Evolutionary conservation across 2,329 filamentous ascomycete genomes (phyloP), one percentile per base, ranked within the genome.

Genomic region (Talaromyces amestolkiae): DNA sequence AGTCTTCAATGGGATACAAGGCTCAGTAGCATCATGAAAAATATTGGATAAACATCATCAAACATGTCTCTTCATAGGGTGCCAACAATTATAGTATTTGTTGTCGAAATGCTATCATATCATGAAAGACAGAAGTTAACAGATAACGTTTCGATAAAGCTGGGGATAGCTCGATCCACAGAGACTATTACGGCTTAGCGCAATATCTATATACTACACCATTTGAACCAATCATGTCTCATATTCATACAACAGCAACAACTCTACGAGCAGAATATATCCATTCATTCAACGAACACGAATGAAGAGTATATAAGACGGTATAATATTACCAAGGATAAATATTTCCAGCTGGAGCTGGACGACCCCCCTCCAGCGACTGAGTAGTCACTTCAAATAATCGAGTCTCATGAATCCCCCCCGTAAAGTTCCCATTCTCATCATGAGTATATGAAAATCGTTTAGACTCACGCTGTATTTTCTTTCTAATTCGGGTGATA

Each of bases 141-240:
- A 37, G 51, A 54, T 54, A 56, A 56, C 31, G 51, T 56, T 37
- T 37, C 11, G 51, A 56, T 56, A 56, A 24, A 56, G 51, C 51
- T 56, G 61, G 69, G 22, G 65, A 67, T 54, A 68, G 37, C 35
- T 59, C 33, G 27, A 27, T 24, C 41, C 22, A 27, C 51, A 3
- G 33, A 8, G 8, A 35, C 17, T 7, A 17, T 33, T 33, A n/a
- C 13, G 10, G 51, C 9, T 54, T 54, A 54, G 51, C 31, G 51
- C 51, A 17, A 19, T 17, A 13, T 33, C 7, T 54, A 54, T 19
- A 35, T 35, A 54, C 51, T 33, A 54, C 4, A 37, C 27, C 15
- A 47, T 62, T 51, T 62, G 19, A 15, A 5, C 60, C 60, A 43
- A 62, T 53, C 45, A 62, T 54, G 9, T 41, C 1, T 41, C 60